These are phyloP conservation scores for Fusarium burgessii DNA, from an alignment of 2,329 filamentous ascomycete species.

Conservation along the genomic window DNA sequence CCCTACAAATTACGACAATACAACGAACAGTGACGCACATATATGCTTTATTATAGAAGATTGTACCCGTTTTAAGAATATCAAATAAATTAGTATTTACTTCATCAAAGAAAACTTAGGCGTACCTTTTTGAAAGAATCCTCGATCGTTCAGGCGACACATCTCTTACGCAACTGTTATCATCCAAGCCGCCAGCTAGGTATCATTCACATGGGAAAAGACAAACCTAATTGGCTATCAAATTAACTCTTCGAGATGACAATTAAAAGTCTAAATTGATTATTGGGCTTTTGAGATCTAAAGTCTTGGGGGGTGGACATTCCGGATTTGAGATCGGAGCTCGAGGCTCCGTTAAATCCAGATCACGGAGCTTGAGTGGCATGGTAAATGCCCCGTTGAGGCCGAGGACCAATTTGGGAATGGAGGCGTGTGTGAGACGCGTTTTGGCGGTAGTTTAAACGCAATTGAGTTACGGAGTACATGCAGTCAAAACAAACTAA, in stretches of 20 bases:
- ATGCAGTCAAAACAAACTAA: neutral
- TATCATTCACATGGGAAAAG: neutral
- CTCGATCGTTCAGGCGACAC: no score
- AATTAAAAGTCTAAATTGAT: neutral
- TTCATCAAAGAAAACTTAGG: no score
- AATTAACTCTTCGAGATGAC: neutral
- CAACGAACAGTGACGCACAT: no score
- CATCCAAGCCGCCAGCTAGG: no score
- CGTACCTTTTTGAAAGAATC: no score
- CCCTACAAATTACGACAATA: no score
- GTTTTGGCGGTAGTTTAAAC: neutral
- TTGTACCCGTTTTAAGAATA: no score
- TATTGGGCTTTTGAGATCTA: neutral
- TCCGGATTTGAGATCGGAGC: conserved; percentile 17
- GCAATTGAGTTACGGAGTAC: neutral
- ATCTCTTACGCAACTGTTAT: no score
- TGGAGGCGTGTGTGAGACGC: neutral
- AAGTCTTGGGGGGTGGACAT: neutral
- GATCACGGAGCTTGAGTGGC: conserved; percentile 10
- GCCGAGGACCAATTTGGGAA: conserved; percentile 11
- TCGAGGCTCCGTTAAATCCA: conserved; percentile 10
- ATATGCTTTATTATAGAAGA: no score
- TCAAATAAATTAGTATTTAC: no score
- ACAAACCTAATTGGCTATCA: neutral
- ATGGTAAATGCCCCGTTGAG: conserved; percentile 1